Conservation (phyloP, 2,329 filamentous ascomycete genomes). For the Nakataea oryzae region DNA sequence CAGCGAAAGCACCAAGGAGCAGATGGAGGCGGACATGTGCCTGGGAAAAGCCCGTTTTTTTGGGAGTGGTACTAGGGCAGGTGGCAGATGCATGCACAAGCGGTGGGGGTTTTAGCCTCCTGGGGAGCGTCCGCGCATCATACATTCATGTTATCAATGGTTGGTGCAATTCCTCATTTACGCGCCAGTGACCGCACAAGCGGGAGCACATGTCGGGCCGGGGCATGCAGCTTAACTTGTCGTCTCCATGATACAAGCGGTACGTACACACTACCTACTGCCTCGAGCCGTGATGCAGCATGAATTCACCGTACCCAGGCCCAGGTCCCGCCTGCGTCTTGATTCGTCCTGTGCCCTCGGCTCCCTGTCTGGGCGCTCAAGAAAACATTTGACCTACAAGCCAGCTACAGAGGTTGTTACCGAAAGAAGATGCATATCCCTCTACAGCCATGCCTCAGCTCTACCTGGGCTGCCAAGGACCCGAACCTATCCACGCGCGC, state of each 20-base stretch:
- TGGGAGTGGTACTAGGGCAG: too few relatives aligned
- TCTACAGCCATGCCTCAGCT: background rate
- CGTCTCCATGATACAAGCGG: too few relatives aligned
- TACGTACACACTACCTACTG: too few relatives aligned
- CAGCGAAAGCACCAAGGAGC: background rate
- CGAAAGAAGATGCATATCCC: background rate
- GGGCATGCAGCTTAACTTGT: too few relatives aligned
- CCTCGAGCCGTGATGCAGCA: background rate
- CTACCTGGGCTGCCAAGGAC: background rate
- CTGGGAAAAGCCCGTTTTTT: background rate
- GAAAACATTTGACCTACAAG: background rate
- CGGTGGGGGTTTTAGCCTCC: background rate
- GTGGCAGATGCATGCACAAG: background rate
- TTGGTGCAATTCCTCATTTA: background rate
- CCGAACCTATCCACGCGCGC: background rate
- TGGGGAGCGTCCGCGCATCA: background rate
- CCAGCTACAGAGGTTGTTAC: background rate
- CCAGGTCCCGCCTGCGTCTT: background rate
- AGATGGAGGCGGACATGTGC: background rate
- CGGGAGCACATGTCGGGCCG: background rate
- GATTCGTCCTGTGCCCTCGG: background rate
- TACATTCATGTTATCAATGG: background rate
- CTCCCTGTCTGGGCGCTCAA: background rate
- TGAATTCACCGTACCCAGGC: background rate
- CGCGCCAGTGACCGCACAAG: too few relatives aligned